Evolutionary conservation across 2,329 filamentous ascomycete genomes (phyloP).

Genomic region (Didymella sp.): DNA sequence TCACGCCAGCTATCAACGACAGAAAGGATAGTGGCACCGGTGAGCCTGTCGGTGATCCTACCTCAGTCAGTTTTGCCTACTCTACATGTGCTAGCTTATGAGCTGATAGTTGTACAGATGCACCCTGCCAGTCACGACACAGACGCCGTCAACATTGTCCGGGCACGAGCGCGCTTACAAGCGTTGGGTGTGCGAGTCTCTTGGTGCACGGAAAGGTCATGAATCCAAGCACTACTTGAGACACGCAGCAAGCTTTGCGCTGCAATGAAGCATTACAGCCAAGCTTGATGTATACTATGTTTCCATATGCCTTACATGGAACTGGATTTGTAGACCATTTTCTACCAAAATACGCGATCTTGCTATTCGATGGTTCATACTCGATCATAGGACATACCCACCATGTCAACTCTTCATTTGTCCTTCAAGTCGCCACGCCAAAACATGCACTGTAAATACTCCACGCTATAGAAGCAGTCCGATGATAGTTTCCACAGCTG

Average conservation of each 20-base stretch:
- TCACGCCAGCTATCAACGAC: background rate
- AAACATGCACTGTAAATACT: background rate
- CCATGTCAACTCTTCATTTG: background rate
- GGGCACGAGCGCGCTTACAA: constrained; percentile 20
- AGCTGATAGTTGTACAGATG: constrained; percentile 15
- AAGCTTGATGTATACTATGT: background rate
- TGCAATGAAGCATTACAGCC: background rate
- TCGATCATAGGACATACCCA: background rate
- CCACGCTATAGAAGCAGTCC: background rate
- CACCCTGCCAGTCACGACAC: background rate
- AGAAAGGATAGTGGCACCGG: constrained; percentile 15
- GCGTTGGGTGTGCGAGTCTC: constrained; percentile 25
- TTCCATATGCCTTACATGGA: background rate
- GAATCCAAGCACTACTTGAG: background rate
- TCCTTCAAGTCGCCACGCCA: background rate
- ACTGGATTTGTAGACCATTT: background rate
- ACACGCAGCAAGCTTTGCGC: background rate
- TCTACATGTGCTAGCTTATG: background rate
- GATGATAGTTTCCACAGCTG: background rate
- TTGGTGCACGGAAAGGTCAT: constrained; percentile 29
- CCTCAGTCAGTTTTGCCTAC: constrained; percentile 4
- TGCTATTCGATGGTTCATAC: background rate
- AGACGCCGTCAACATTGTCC: constrained; percentile 13
- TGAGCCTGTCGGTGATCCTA: background rate
- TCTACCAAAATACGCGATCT: background rate